A percentile compares a stretch with the other conserved stretches of the same genome.
Evolutionary conservation across 2,329 filamentous ascomycete species (phyloP).

Genomic region (Calonectria pseudoreteaudii): DNA sequence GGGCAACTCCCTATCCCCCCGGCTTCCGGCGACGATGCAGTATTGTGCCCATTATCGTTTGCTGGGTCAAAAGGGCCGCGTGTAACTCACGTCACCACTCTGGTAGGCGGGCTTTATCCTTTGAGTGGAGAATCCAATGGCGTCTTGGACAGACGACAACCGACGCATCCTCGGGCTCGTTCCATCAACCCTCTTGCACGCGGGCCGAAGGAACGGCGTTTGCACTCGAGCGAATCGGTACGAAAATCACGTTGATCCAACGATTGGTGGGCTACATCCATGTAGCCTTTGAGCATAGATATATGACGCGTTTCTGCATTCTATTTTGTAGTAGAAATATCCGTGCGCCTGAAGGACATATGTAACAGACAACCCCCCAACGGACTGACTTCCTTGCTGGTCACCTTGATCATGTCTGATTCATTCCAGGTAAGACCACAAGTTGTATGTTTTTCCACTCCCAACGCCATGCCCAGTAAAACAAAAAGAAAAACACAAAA

Average conservation of each 20-base stretch:
- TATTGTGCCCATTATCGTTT: conserved; percentile 2
- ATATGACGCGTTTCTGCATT: conserved; percentile 1
- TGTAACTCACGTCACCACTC: neutral
- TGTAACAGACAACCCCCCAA: neutral
- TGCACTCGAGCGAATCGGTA: neutral
- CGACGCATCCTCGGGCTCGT: conserved; percentile 4
- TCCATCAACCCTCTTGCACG: neutral
- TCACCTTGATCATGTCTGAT: neutral
- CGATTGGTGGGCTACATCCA: neutral
- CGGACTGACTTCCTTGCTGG: neutral
- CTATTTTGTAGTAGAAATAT: neutral
- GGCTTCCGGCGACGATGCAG: conserved; percentile 27
- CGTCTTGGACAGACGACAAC: neutral
- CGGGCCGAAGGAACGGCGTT: conserved; percentile 17
- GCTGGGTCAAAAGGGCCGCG: neutral
- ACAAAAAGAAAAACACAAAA: neutral
- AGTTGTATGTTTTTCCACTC: neutral
- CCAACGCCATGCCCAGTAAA: conserved; percentile 20
- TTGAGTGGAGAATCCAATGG: neutral
- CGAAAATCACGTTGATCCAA: neutral
- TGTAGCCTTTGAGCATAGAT: neutral
- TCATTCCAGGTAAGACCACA: neutral
- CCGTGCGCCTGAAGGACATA: neutral
- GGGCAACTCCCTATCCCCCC: conserved; percentile 19
- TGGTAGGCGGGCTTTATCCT: neutral